phyloP scores from a whole-genome alignment of 1,139 yeast genomes.

The Hemisphaericaspora subhashii region DNA sequence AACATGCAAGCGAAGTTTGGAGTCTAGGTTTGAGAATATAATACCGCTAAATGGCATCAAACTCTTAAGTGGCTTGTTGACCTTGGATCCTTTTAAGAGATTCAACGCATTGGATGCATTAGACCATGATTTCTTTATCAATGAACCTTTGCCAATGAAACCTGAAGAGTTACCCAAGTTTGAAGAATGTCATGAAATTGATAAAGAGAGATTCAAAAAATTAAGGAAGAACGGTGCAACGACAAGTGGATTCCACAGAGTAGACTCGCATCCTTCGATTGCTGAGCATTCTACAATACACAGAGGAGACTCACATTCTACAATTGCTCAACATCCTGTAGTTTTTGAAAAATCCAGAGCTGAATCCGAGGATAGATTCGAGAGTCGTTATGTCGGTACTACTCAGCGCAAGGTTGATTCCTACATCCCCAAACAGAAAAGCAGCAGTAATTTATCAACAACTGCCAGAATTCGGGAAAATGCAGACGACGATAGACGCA shows the following conservation, averaged over 20 bases:
- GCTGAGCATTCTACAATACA: no score
- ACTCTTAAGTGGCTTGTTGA: conserved; percentile 55
- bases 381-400: not conserved
- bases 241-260: conserved; percentile 2
- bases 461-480: conserved; percentile 2
- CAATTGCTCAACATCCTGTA: not conserved
- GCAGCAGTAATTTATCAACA: conserved; percentile 1
- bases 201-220: conserved; percentile 59
- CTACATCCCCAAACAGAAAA: conserved; percentile 6
- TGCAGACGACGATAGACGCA: not conserved
- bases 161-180: conserved; percentile 63
- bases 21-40: conserved; percentile 36
- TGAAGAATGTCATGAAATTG: conserved; percentile 89
- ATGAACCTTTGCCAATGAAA: conserved; percentile 61
- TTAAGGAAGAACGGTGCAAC: conserved; percentile 12
- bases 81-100: conserved; percentile 69
- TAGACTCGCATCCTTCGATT: not conserved
- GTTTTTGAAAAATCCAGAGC: not conserved
- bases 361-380: not conserved
- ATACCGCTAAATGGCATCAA: conserved; percentile 37
- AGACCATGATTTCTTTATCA: conserved; percentile 63
- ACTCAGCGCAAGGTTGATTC: conserved; percentile 1
- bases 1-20: conserved; percentile 56
- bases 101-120: conserved; percentile 79
- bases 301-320: no score